These are phyloP conservation scores for Mollisia scopiformis DNA, from an alignment of 2,329 filamentous ascomycete species.

Conservation along the genomic window DNA sequence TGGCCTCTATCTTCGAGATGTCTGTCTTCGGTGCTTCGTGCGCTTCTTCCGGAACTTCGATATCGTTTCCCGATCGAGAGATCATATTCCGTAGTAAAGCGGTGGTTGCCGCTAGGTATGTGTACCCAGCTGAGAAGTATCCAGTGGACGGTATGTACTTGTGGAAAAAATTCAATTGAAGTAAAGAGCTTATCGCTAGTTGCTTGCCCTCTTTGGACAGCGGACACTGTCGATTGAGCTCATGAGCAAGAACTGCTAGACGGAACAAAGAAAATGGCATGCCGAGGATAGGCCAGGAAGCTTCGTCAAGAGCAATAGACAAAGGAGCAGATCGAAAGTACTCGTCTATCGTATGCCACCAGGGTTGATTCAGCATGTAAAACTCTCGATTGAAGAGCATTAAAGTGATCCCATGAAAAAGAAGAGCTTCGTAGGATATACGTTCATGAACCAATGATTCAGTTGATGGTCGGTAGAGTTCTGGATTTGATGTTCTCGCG, in stretches of 20 bases:
- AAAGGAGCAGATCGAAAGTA: neutral
- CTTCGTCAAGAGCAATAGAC: neutral
- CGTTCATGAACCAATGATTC: conserved; percentile 2
- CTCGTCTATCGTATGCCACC: conserved; percentile 1
- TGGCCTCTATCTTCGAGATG: neutral
- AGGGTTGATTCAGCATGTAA: neutral
- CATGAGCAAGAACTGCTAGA: neutral
- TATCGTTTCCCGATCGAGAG: neutral
- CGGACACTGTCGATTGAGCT: neutral
- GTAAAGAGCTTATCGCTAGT: neutral
- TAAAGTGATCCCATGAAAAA: neutral
- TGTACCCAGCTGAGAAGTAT: neutral
- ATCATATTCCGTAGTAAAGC: neutral
- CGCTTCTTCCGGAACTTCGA: neutral
- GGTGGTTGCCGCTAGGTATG: neutral
- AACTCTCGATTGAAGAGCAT: conserved; percentile 9
- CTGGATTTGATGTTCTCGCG: neutral
- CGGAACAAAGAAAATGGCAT: conserved; percentile 4
- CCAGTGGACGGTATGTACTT: neutral
- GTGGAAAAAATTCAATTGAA: neutral
- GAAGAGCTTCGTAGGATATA: conserved; percentile 8
- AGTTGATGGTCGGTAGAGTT: neutral
- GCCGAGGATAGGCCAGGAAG: conserved; percentile 5
- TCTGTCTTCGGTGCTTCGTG: neutral
- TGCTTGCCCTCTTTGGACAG: neutral